These are phyloP conservation scores for Candida insectorum DNA, from an alignment of 805 yeast genomes.

Conservation along the genomic window DNA sequence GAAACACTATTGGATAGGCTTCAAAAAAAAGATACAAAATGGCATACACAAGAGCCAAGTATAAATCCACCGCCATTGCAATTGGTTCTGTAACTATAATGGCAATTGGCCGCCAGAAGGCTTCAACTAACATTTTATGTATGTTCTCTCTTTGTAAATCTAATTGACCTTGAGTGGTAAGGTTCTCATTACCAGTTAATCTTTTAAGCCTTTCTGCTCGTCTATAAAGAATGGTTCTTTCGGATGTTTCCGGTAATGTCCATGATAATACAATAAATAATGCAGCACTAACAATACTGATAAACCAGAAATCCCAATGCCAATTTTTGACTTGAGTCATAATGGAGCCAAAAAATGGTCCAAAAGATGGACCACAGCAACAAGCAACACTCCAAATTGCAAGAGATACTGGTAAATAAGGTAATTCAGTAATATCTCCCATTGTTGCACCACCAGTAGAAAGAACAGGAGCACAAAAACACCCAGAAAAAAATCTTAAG, in stretches of 20 bases:
- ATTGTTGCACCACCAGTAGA: constrained; percentile 59
- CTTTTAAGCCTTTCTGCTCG: constrained; percentile 48
- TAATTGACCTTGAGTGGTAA: constrained; percentile 38
- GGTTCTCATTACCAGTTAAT: constrained; percentile 47
- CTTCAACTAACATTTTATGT: constrained; percentile 20
- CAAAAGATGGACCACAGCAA: constrained; percentile 52
- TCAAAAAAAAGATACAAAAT: constrained; percentile 55
- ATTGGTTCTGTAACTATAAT: constrained; percentile 53
- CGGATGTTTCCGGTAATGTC: constrained; percentile 49
- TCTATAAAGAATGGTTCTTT: constrained; percentile 41
- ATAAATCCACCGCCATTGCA: constrained; percentile 49
- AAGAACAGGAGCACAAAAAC: constrained; percentile 53
- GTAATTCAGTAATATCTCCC: constrained; percentile 44
- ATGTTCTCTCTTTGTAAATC: constrained; percentile 20
- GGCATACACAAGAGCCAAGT: constrained; percentile 52
- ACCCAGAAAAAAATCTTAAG: constrained; percentile 51
- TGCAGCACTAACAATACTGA: constrained; percentile 26
- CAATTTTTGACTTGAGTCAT: constrained; percentile 26
- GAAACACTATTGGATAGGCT: constrained; percentile 47
- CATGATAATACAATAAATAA: constrained; percentile 23
- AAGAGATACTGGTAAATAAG: constrained; percentile 44
- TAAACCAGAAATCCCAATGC: constrained; percentile 50
- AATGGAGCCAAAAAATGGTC: constrained; percentile 55
- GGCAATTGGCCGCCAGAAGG: constrained; percentile 48
- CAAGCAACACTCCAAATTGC: constrained; percentile 54